phyloP scores from a whole-genome alignment of 2,329 filamentous ascomycete genomes.

The Lomentospora prolificans region DNA sequence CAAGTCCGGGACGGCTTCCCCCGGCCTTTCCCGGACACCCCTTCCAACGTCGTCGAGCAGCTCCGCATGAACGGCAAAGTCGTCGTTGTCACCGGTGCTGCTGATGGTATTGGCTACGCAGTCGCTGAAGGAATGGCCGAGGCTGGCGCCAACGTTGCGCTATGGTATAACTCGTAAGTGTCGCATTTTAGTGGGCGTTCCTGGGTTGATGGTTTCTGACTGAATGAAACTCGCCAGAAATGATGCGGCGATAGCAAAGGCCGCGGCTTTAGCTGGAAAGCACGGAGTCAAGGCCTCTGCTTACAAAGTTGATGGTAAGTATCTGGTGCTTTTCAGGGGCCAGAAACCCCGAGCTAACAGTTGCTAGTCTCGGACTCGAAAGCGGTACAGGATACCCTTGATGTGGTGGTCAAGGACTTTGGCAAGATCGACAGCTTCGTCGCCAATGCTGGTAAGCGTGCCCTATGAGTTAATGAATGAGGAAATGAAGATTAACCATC shows the following conservation, averaged over 20 bases:
- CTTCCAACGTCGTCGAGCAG: constrained; percentile 33
- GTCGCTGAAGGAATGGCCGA: constrained; percentile 36
- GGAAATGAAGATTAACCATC: too few relatives aligned
- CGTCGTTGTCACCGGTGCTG: constrained; percentile 33
- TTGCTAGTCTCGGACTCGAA: constrained; percentile 10
- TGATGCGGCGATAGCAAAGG: neutral
- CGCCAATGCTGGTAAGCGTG: constrained; percentile 28
- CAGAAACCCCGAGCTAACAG: too few relatives aligned
- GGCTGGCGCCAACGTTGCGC: constrained; percentile 28
- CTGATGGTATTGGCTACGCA: constrained; percentile 33
- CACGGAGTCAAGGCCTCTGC: constrained; percentile 9
- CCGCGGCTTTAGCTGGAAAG: neutral
- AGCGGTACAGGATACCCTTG: constrained; percentile 23
- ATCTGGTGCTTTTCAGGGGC: too few relatives aligned
- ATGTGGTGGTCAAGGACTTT: constrained; percentile 26
- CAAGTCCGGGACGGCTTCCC: constrained; percentile 18
- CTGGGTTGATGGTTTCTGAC: too few relatives aligned
- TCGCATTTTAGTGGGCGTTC: too few relatives aligned
- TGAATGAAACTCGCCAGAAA: too few relatives aligned
- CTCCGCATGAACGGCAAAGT: constrained; percentile 30
- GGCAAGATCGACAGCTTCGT: constrained; percentile 32
- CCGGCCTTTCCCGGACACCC: constrained; percentile 20
- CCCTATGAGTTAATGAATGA: too few relatives aligned
- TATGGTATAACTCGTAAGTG: constrained; percentile 24
- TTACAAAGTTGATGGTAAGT: too few relatives aligned